phyloP scores from a whole-genome alignment of 805 yeast species.

The Nakazawaea wyomingensis region DNA sequence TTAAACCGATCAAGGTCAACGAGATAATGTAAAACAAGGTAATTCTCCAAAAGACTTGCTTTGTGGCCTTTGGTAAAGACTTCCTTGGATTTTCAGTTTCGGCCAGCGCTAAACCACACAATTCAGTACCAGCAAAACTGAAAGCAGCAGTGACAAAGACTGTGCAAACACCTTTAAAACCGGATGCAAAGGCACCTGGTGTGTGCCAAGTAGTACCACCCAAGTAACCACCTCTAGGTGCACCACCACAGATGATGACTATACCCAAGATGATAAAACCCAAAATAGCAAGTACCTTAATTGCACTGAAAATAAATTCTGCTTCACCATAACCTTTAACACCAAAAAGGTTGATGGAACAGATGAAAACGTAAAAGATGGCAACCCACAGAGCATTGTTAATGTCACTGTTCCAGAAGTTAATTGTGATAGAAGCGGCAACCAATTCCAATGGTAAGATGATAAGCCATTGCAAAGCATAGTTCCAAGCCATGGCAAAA shows the following conservation, averaged over 20 bases:
- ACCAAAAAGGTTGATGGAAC: conserved; percentile 53
- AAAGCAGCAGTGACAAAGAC: conserved; percentile 59
- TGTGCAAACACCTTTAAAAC: conserved; percentile 61
- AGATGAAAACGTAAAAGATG: conserved; percentile 46
- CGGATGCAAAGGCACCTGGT: conserved; percentile 52
- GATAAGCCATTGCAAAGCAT: conserved; percentile 50
- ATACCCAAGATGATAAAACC: conserved; percentile 56
- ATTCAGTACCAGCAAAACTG: conserved; percentile 64
- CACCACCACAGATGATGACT: conserved; percentile 55
- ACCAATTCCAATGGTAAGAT: conserved; percentile 52
- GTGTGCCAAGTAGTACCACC: conserved; percentile 56
- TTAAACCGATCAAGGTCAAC: conserved; percentile 48
- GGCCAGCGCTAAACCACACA: conserved; percentile 61
- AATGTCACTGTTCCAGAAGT: conserved; percentile 39
- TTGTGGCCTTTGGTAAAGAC: conserved; percentile 58
- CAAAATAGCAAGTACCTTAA: conserved; percentile 52
- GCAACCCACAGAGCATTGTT: conserved; percentile 54
- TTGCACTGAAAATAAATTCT: conserved; percentile 50
- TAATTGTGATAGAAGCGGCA: conserved; percentile 47
- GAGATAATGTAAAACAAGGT: conserved; percentile 52
- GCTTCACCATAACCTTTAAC: conserved; percentile 68
- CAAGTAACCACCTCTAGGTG: conserved; percentile 46
- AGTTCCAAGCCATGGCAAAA: conserved; percentile 58
- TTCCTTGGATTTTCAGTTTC: conserved; percentile 59
- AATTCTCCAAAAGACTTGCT: conserved; percentile 63